Conservation (phyloP, 257 asterid species). For the Solanum rostratum region DNA sequence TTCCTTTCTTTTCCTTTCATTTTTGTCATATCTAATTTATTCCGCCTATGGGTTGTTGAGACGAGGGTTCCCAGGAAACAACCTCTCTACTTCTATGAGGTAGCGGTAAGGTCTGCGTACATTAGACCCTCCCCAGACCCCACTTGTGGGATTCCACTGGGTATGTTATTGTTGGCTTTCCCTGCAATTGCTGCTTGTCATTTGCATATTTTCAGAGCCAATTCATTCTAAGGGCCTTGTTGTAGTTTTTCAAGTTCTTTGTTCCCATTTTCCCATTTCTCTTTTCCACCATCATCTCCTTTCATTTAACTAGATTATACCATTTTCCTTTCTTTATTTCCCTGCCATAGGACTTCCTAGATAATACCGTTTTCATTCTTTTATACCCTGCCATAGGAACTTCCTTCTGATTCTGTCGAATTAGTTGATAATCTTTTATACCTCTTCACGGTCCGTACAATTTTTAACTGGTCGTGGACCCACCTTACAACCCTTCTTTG, state of each 20-base stretch:
- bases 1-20: too few relatives aligned
- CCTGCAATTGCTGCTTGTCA: background rate
- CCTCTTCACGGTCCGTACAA: too few relatives aligned
- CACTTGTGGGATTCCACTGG: too few relatives aligned
- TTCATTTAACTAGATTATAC: background rate
- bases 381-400: background rate
- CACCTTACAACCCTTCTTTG: too few relatives aligned
- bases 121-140: too few relatives aligned
- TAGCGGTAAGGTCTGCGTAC: too few relatives aligned
- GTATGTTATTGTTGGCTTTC: too few relatives aligned
- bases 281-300: background rate
- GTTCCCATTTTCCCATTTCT: background rate
- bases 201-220: background rate
- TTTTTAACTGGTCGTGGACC: too few relatives aligned
- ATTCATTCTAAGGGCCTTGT: background rate
- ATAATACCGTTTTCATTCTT: background rate
- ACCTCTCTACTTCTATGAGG: too few relatives aligned
- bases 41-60: too few relatives aligned
- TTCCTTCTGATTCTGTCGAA: background rate
- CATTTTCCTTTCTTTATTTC: background rate
- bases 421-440: background rate
- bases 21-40: too few relatives aligned
- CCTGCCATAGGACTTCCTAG: background rate
- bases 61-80: too few relatives aligned
- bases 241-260: background rate